Conservation (phyloP, 805 yeast species). For the Cephaloascus albidus region DNA sequence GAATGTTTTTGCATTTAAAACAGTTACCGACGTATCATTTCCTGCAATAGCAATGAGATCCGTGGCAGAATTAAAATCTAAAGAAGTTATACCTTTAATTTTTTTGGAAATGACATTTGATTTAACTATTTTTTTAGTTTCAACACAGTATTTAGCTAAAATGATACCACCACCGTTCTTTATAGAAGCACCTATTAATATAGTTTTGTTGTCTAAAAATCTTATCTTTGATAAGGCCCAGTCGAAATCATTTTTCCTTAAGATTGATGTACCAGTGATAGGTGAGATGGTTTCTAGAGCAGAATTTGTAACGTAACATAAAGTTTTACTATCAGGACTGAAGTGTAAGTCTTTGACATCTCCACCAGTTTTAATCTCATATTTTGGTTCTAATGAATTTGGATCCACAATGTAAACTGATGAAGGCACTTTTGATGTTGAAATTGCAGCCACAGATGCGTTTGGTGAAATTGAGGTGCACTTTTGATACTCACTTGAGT, state of each 20-base stretch:
- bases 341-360: constrained; percentile 60
- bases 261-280: constrained; percentile 28
- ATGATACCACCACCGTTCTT: constrained; percentile 33
- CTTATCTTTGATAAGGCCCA: constrained; percentile 16
- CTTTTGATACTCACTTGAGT: constrained; percentile 54
- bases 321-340: constrained; percentile 55
- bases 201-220: constrained; percentile 20
- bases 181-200: constrained; percentile 28
- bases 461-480: constrained; percentile 47
- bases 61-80: constrained; percentile 31
- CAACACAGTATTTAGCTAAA: constrained; percentile 33
- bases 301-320: constrained; percentile 53
- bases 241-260: constrained; percentile 10
- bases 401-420: constrained; percentile 52
- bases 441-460: constrained; percentile 56
- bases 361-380: constrained; percentile 41
- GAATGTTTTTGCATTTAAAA: constrained; percentile 46
- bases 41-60: constrained; percentile 49
- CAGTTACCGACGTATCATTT: constrained; percentile 55
- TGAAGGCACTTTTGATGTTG: constrained; percentile 61
- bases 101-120: constrained; percentile 33
- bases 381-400: constrained; percentile 41
- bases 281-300: constrained; percentile 44
- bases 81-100: constrained; percentile 46
- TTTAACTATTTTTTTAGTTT: constrained; percentile 29